These are phyloP conservation scores for Umbelopsis isabellina DNA, from an alignment of 192 early-diverging fungal genomes.

Conservation along the genomic window DNA sequence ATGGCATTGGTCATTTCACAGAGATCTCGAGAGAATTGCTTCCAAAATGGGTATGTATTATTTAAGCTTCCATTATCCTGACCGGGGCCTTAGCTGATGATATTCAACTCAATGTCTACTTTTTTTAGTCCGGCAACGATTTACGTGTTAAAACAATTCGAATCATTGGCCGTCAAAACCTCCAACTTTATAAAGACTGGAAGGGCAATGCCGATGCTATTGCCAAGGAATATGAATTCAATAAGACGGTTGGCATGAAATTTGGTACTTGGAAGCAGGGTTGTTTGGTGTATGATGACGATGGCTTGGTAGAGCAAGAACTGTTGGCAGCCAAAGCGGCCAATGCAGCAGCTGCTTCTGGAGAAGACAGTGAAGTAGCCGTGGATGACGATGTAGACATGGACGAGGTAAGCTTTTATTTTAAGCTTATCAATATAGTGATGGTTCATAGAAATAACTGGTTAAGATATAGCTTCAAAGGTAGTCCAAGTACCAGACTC, in stretches of 20 bases:
- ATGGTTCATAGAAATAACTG: not conserved
- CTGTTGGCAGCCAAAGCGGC: conserved; percentile 39
- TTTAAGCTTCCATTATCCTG: not conserved
- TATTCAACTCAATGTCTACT: not conserved
- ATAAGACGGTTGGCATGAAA: conserved; percentile 79
- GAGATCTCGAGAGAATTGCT: conserved; percentile 80
- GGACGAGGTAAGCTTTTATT: not conserved
- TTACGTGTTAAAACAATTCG: conserved; percentile 84
- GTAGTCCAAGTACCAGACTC: too few relatives aligned
- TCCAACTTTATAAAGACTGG: conserved; percentile 88
- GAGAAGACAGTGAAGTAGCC: conserved; percentile 6
- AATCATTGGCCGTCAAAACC: conserved; percentile 84
- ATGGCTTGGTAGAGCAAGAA: conserved; percentile 68
- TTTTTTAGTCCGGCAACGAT: conserved; percentile 66
- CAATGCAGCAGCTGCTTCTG: not conserved
- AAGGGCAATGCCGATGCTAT: conserved; percentile 74
- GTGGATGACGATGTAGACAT: conserved; percentile 38
- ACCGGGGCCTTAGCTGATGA: not conserved
- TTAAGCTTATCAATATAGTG: not conserved
- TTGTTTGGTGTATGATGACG: conserved; percentile 82
- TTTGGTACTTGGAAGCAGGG: conserved; percentile 80
- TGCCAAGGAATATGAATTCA: conserved; percentile 71
- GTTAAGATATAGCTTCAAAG: too few relatives aligned
- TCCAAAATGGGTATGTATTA: conserved; percentile 69
- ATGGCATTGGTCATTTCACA: conserved; percentile 88